These are phyloP conservation scores for Alternaria consortialis DNA, from an alignment of 2,329 filamentous ascomycete species.

Conservation along the genomic window DNA sequence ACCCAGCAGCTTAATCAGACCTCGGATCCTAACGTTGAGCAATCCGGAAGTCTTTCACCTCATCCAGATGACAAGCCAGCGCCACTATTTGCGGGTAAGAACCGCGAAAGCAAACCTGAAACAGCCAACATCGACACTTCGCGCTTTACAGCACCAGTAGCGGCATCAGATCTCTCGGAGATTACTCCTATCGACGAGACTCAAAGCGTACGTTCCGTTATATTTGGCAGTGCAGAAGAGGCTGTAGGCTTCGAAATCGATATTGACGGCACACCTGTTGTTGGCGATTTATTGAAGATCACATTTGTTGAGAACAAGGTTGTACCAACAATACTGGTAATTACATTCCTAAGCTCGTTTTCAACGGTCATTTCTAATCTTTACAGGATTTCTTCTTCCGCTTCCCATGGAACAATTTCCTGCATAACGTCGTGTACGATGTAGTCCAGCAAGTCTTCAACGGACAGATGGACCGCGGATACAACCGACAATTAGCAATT, in stretches of 20 bases:
- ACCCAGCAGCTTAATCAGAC: conserved; percentile 54
- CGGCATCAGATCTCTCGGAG: conserved; percentile 45
- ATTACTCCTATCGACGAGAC: conserved; percentile 51
- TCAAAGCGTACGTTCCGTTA: conserved; percentile 44
- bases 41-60: conserved; percentile 56
- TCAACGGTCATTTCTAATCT: neutral
- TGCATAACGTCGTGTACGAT: conserved; percentile 99
- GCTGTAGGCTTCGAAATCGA: conserved; percentile 64
- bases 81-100: conserved; percentile 66
- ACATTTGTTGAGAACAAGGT: conserved; percentile 95
- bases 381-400: conserved; percentile 94
- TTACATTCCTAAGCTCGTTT: conserved; percentile 44
- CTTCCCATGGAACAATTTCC: conserved; percentile 99
- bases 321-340: conserved; percentile 92
- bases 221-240: conserved; percentile 47
- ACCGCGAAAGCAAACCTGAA: conserved; percentile 39
- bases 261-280: conserved; percentile 75
- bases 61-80: conserved; percentile 74
- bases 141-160: conserved; percentile 38
- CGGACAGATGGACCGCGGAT: conserved; percentile 94
- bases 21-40: conserved; percentile 36
- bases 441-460: conserved; percentile 99
- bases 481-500: conserved; percentile 87
- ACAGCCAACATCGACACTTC: conserved; percentile 39
- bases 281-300: conserved; percentile 93